phyloP scores from a whole-genome alignment of 2,329 filamentous ascomycete genomes.

The Grosmannia penicillata region DNA sequence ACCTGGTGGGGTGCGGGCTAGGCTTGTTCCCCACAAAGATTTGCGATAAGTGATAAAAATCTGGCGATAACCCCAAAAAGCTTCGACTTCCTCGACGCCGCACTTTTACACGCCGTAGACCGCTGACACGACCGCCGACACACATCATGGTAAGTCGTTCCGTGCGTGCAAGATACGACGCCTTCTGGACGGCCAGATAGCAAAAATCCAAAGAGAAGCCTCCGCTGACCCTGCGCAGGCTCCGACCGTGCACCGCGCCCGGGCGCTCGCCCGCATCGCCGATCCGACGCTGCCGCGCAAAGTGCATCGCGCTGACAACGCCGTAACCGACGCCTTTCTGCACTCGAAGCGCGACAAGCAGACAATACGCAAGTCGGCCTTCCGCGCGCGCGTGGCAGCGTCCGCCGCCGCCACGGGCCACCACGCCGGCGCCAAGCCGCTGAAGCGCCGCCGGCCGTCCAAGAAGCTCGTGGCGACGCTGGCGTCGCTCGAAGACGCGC shows the following conservation, averaged over 20 bases:
- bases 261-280: slow-evolving; percentile 34
- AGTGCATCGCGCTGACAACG: slow-evolving; percentile 34
- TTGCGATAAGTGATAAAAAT: no score
- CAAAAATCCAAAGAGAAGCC: slow-evolving; percentile 3
- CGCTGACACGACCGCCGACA: no score
- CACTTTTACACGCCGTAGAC: no score
- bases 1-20: no score
- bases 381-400: slow-evolving; percentile 64
- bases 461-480: slow-evolving; percentile 70
- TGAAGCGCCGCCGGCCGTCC: slow-evolving; percentile 48
- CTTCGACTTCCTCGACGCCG: no score
- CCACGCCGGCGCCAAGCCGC: slow-evolving; percentile 14
- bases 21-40: no score
- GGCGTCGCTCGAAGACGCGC: slow-evolving; percentile 61
- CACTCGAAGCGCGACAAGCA: slow-evolving; percentile 74
- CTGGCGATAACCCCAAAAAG: no score
- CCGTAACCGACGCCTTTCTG: slow-evolving; percentile 43
- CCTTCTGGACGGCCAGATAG: no score
- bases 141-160: not conserved
- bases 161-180: slow-evolving; percentile 12
- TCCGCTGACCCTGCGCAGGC: slow-evolving; percentile 8
- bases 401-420: slow-evolving; percentile 13
- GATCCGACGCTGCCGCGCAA: slow-evolving; percentile 36
- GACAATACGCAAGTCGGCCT: slow-evolving; percentile 63
- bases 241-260: slow-evolving; percentile 31